Base-by-base conservation (phyloP, 2,329 filamentous ascomycete genomes). In the Pyrenophora teres region DNA sequence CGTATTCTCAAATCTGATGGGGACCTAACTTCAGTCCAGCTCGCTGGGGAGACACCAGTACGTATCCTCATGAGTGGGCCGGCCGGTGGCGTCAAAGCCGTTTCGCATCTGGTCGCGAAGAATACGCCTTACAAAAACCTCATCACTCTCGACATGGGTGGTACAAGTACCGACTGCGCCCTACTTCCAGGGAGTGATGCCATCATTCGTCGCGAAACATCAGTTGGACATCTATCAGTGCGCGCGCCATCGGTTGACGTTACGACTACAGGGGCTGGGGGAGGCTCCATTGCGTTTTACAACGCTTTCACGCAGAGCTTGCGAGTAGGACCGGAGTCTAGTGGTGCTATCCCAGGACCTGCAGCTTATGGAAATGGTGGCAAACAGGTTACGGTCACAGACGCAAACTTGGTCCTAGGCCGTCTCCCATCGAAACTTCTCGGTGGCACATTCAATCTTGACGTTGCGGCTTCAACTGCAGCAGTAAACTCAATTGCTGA, bases 91-190 rank as follows among this genome's bases (percentile, higher is more conserved):
- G 78, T 78, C 8, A 76, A 76, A 40, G 78, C 77, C 13, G 77
- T 80, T 6, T 76, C 76, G 8, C 77, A 80, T 56, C 68, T 77
- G 8, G 73, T 80, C 1, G 70, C 78, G 7, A 75, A 72, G 36
- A 74, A 75, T 45, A 80, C 78, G 0, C 72, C 74, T 0, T 80
- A 76, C 62, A 79, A 78, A 56, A 79, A 79, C 36, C 64, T 80
- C 21, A 79, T 80, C 44, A 80, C 78, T 0, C 68, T 81, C 10
- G 78, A 81, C 45, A 80, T 81, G 77, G 78, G 78, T n/a, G 78
- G 78, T 1, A 80, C 78, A 0, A 78, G 76, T 4, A 80, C 78
- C 0, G 78, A 81, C 46, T 78, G 77, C 52, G 77, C 78, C 1
- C 59, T 80, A 4, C 74, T 81, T 15, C 73, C 74, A 16, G 69